Percentiles rank a stretch among this genome's conserved stretches.
phyloP scores from a whole-genome alignment of 2,329 filamentous ascomycete species.

The Talaromyces verruculosus region DNA sequence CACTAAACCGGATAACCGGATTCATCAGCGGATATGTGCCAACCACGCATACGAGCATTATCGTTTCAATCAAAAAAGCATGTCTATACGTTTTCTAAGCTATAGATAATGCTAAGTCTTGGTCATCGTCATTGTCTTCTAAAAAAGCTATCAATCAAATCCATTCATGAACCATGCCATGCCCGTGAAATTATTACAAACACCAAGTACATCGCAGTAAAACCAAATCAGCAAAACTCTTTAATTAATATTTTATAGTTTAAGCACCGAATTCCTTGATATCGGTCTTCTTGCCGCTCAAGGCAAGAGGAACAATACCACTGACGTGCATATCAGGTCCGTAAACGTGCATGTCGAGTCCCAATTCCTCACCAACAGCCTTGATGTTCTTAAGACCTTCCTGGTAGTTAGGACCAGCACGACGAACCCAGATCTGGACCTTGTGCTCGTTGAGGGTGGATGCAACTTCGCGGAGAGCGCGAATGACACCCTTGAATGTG shows the following conservation, averaged over 20 bases:
- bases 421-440: slow-evolving; percentile 92
- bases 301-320: slow-evolving; percentile 91
- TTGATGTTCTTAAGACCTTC: slow-evolving; percentile 99
- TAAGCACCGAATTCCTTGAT: slow-evolving; percentile 59
- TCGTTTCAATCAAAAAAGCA: not conserved
- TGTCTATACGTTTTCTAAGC: not conserved
- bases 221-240: slow-evolving; percentile 1
- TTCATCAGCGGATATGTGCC: not conserved
- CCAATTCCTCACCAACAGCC: slow-evolving; percentile 87
- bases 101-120: not conserved
- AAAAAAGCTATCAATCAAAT: slow-evolving; percentile 20
- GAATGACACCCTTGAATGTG: slow-evolving; percentile 99
- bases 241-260: slow-evolving; percentile 3
- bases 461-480: slow-evolving; percentile 86
- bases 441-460: slow-evolving; percentile 90
- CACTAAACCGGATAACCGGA: not conserved
- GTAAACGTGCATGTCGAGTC: slow-evolving; percentile 90
- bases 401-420: slow-evolving; percentile 96
- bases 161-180: slow-evolving; percentile 25
- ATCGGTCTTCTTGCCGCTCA: slow-evolving; percentile 62
- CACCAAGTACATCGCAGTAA: slow-evolving; percentile 22
- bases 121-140: slow-evolving; percentile 12
- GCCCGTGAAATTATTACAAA: slow-evolving; percentile 24
- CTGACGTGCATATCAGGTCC: slow-evolving; percentile 84
- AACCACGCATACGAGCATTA: not conserved